These are phyloP conservation scores for Parastagonospora avenae DNA, from an alignment of 2,329 filamentous ascomycete species.

Conservation along the genomic window DNA sequence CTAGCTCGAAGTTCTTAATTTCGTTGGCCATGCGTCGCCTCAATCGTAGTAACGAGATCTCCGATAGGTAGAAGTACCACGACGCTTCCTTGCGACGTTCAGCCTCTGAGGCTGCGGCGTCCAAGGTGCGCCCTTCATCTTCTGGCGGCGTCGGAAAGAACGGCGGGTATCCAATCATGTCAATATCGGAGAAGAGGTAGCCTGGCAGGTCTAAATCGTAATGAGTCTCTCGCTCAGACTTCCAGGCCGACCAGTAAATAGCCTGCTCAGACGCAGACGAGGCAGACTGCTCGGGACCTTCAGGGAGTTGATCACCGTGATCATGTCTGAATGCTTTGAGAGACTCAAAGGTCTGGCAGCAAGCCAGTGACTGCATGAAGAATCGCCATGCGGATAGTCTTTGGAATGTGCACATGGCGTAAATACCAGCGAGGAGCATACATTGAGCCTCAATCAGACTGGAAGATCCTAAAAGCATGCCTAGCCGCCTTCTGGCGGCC, in stretches of 20 bases:
- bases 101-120: not conserved
- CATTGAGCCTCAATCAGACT: not conserved
- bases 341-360: not conserved
- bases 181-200: not conserved
- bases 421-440: not conserved
- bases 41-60: slow-evolving; percentile 10
- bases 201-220: not conserved
- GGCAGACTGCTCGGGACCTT: too few species aligned
- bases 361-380: not conserved
- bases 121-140: not conserved
- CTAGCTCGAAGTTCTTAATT: not conserved
- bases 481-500: not conserved
- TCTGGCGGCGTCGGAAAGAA: slow-evolving; percentile 1
- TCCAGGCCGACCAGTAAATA: slow-evolving; percentile 17
- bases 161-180: slow-evolving; percentile 4
- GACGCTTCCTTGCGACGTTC: not conserved
- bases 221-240: slow-evolving; percentile 9
- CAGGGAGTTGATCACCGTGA: not conserved
- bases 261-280: not conserved
- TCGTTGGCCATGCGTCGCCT: not conserved
- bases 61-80: slow-evolving; percentile 15
- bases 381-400: not conserved
- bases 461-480: not conserved
- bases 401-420: not conserved
- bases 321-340: not conserved